Conservation (phyloP, 345 rosid genomes). For the Hibiscus tridactylites region DNA sequence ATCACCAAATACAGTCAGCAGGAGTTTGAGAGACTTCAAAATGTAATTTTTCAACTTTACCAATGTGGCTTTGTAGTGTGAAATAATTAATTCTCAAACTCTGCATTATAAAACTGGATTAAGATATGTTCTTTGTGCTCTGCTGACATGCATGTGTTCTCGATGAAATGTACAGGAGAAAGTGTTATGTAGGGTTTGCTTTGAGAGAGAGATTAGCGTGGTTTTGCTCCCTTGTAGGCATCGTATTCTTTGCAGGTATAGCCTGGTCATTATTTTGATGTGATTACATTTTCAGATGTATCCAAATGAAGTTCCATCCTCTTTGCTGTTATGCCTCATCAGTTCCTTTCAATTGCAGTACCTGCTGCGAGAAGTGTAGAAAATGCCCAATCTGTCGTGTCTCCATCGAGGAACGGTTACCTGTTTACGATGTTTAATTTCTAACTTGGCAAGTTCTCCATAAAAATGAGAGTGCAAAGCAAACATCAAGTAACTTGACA, state of each 20-base stretch:
- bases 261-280: neutral
- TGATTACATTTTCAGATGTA: neutral
- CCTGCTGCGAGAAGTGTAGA: conserved; percentile 82
- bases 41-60: conserved; percentile 32
- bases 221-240: conserved; percentile 96
- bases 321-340: conserved; percentile 10
- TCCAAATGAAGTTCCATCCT: neutral
- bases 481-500: conserved; percentile 1
- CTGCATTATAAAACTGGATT: neutral
- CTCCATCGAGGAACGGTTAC: conserved; percentile 61
- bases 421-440: conserved; percentile 73
- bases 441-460: neutral
- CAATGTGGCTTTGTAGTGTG: neutral
- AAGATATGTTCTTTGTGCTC: neutral
- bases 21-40: conserved; percentile 91
- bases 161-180: conserved; percentile 53
- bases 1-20: conserved; percentile 80
- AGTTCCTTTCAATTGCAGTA: conserved; percentile 37
- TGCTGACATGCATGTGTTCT: neutral
- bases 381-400: conserved; percentile 88
- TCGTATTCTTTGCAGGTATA: conserved; percentile 80
- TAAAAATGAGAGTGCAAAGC: neutral
- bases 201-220: conserved; percentile 76
- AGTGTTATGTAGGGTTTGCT: conserved; percentile 88
- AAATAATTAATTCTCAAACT: neutral